phyloP scores from a whole-genome alignment of 495 filamentous ascomycete genomes.

The Penicillium argentinense region DNA sequence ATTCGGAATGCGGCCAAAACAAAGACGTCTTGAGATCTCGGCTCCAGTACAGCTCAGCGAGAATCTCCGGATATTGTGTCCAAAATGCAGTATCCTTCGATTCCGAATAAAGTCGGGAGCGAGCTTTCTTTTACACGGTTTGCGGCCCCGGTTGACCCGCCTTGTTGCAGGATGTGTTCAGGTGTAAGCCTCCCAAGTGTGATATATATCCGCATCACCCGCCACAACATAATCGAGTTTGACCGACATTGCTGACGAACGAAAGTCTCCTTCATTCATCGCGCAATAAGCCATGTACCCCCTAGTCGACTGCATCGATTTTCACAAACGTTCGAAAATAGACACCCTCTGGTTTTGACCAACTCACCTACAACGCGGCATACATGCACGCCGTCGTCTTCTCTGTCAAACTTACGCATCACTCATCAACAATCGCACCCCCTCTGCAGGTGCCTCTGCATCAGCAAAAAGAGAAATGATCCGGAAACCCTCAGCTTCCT shows the following conservation, averaged over 20 bases:
- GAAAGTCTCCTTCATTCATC: slow-evolving; percentile 40
- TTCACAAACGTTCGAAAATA: slow-evolving; percentile 23
- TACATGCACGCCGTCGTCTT: slow-evolving; percentile 42
- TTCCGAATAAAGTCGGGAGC: slow-evolving; percentile 12
- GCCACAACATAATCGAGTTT: no score
- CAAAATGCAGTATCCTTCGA: slow-evolving; percentile 2
- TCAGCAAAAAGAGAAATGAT: slow-evolving; percentile 4
- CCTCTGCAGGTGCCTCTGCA: no score
- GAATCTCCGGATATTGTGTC: background rate
- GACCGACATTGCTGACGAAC: background rate
- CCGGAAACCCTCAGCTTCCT: slow-evolving; percentile 32
- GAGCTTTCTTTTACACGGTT: slow-evolving; percentile 27
- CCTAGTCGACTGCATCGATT: slow-evolving; percentile 36
- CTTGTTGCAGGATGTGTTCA: slow-evolving; percentile 13
- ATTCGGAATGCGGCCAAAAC: background rate
- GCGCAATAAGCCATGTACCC: slow-evolving; percentile 37
- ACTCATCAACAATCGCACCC: no score
- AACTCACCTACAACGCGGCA: slow-evolving; percentile 32
- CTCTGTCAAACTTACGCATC: slow-evolving; percentile 33
- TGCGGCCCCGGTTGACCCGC: slow-evolving; percentile 28
- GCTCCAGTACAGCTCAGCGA: background rate
- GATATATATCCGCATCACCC: no score
- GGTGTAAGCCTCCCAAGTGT: slow-evolving; percentile 22
- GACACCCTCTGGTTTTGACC: slow-evolving; percentile 29
- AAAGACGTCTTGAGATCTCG: background rate